Evolutionary conservation across 2,329 filamentous ascomycete species (phyloP).

Genomic region (Epicoccum sorghinum): DNA sequence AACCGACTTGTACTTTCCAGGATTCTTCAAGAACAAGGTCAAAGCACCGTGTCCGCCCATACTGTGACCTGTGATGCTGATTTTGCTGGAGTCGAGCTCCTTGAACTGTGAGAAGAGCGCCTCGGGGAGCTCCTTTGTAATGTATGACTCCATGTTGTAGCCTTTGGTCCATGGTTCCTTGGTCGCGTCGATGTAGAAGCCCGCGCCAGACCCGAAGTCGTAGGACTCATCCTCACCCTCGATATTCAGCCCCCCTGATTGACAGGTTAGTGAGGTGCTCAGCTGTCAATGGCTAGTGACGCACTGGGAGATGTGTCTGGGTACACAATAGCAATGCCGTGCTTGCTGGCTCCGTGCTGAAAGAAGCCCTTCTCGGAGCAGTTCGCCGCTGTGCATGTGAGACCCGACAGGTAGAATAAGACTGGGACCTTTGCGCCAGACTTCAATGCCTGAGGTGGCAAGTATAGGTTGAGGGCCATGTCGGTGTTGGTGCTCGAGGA

Average conservation of each 20-base stretch:
- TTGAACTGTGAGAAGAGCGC: constrained; percentile 74
- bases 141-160: constrained; percentile 96
- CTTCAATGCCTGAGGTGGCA: constrained; percentile 74
- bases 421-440: constrained; percentile 72
- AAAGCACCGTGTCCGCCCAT: constrained; percentile 98
- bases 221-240: constrained; percentile 84
- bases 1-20: constrained; percentile 85
- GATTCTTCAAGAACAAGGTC: constrained; percentile 90
- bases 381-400: constrained; percentile 92
- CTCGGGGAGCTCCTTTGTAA: constrained; percentile 84
- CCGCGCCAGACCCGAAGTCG: constrained; percentile 90
- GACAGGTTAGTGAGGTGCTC: constrained; percentile 22
- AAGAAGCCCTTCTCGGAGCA: constrained; percentile 84
- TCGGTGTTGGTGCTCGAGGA: constrained; percentile 79
- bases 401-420: constrained; percentile 88
- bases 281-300: constrained; percentile 23
- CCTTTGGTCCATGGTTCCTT: constrained; percentile 73
- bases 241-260: constrained; percentile 73
- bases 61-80: constrained; percentile 90
- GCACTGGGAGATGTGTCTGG: constrained; percentile 91
- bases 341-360: constrained; percentile 77
- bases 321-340: constrained; percentile 90
- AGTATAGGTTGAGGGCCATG: constrained; percentile 92
- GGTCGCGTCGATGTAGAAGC: constrained; percentile 93
- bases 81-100: constrained; percentile 70